phyloP scores from a whole-genome alignment of 352 stramenopile species.

The Nannochloropsis limnetica region DNA sequence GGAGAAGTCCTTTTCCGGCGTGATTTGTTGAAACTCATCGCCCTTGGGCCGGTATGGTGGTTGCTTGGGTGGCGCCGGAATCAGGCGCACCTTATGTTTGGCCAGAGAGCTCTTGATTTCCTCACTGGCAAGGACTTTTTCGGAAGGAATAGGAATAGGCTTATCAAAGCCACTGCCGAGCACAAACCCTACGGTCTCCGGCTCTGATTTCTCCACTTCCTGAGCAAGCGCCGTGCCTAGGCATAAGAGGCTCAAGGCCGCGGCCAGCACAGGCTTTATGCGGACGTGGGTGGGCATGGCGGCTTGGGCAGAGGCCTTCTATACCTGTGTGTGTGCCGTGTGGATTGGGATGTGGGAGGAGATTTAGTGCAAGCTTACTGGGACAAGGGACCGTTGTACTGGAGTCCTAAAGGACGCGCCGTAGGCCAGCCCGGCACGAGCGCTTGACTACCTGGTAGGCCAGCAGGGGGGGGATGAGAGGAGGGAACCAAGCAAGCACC shows the following conservation, averaged over 20 bases:
- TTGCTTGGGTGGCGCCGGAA: not conserved
- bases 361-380: no score
- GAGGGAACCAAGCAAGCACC: no score
- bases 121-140: not conserved
- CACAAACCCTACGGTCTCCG: not conserved
- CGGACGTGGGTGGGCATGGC: no score
- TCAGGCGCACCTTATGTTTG: not conserved
- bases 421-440: no score
- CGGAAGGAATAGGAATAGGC: not conserved
- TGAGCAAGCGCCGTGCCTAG: not conserved
- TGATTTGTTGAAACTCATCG: not conserved
- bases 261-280: not conserved
- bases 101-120: not conserved
- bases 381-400: no score
- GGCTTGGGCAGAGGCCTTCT: no score
- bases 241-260: not conserved
- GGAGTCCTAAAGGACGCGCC: no score
- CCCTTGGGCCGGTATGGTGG: not conserved
- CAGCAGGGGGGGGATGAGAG: no score
- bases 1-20: not conserved
- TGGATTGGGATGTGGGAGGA: no score
- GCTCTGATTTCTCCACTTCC: no score
- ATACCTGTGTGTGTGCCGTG: no score
- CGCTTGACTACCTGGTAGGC: no score
- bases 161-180: not conserved